These are phyloP conservation scores for Oryza glumipatula DNA, from an alignment of 176 grass and related monocot genomes.

Conservation along the genomic window DNA sequence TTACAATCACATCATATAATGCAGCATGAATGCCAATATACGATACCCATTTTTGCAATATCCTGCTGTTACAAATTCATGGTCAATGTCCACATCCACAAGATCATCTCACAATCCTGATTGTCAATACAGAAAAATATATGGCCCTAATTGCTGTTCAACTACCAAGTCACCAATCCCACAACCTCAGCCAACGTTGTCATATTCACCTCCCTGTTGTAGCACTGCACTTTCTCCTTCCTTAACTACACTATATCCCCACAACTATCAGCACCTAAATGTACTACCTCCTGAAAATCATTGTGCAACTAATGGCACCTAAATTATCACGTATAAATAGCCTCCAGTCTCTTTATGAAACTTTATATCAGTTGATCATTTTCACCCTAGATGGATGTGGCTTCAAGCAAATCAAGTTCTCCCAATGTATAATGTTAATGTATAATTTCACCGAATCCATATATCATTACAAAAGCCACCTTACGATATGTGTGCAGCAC, in stretches of 20 bases:
- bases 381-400: neutral
- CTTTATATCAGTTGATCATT: neutral
- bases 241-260: neutral
- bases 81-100: too few relatives aligned
- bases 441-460: neutral
- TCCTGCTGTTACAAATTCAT: neutral
- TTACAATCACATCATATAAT: neutral
- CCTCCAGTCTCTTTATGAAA: neutral
- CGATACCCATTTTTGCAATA: neutral
- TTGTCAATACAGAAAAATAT: neutral
- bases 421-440: neutral
- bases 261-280: neutral
- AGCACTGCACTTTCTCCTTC: neutral
- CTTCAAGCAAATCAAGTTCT: neutral
- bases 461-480: neutral
- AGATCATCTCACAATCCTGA: neutral
- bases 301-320: neutral
- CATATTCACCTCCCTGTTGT: neutral
- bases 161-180: neutral
- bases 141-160: neutral
- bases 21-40: neutral
- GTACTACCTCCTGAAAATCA: neutral
- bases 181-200: neutral
- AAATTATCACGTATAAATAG: neutral
- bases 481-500: neutral